Evolutionary conservation across 2,329 filamentous ascomycete genomes (phyloP).

Genomic region (Bipolaris oryzae): DNA sequence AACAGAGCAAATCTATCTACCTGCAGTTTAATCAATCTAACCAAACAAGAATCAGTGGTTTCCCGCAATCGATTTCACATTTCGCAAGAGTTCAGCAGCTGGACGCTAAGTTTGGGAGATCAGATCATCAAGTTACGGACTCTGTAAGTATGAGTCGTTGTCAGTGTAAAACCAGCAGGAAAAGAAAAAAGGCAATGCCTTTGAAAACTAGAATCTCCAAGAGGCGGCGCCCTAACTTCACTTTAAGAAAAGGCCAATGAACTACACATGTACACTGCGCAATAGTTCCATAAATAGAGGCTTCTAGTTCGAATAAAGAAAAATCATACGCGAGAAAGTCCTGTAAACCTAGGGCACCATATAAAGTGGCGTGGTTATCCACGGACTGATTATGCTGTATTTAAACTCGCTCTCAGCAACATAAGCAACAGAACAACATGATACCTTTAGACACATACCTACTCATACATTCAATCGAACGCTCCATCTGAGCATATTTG

Average conservation of each 20-base stretch:
- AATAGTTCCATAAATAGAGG: background rate
- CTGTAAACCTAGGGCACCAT: background rate
- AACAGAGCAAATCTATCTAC: slow-evolving; percentile 14
- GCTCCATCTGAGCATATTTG: background rate
- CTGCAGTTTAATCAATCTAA: slow-evolving; percentile 8
- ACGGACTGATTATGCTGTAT: no score
- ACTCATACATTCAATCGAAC: background rate
- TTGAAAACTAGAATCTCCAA: slow-evolving; percentile 7
- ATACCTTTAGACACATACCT: background rate
- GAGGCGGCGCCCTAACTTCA: background rate
- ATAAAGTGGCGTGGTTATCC: background rate
- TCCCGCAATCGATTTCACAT: slow-evolving; percentile 14
- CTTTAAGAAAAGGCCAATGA: no score
- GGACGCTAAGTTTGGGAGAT: slow-evolving; percentile 15
- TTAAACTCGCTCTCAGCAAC: no score
- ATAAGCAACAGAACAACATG: no score
- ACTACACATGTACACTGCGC: no score
- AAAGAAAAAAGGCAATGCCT: slow-evolving; percentile 13
- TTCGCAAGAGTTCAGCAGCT: slow-evolving; percentile 17
- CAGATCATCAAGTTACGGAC: slow-evolving; percentile 10
- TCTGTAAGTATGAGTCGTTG: slow-evolving; percentile 5
- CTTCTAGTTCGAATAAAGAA: background rate
- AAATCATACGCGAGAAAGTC: background rate
- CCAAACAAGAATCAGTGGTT: slow-evolving; percentile 19
- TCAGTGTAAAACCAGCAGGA: slow-evolving; percentile 7